Evolutionary conservation across 441 rosid genomes (phyloP), one percentile per base, ranked within the genome.

Genomic region (Populus trichocarpa): DNA sequence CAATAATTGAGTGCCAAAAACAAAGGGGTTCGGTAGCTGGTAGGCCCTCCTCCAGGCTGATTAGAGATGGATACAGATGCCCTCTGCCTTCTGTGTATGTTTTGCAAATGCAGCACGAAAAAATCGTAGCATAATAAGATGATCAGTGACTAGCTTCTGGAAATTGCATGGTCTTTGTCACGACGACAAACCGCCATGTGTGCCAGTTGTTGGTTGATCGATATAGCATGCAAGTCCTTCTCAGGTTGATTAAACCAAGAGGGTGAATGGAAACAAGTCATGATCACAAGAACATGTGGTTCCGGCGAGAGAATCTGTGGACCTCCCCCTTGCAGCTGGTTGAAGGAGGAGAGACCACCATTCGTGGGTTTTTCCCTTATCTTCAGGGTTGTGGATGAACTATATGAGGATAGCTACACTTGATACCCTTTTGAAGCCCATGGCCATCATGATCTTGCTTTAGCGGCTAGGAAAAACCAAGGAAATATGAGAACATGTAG

Each of bases 331-430:
- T 53, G 59, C 68, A 76, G 25, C 25, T 25, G n/a, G 79, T 69
- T 67, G 79, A 63, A 70, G 63, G 25, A 77, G 63, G 35, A 76
- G 70, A 63, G 79, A 28, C 70, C 25, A 20, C 59, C 79, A 25
- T 50, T 30, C 11, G 1, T 14, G 6, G 2, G 10, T 1, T 53
- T 50, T 32, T 53, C 46, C 77, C 23, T 57, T 74, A 11, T 73
- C 76, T 40, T 23, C 13, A 53, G n/a, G 61, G 61, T 2, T 53
- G 22, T 53, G 61, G 61, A 53, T 53, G 8, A 53, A 3, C 50
- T 12, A 30, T n/a, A 53, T 10, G 20, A 70, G 25, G 25, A 20
- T 50, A 28, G 13, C 40, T 16, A 32, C 30, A 20, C 33, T 59
- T 73, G 20, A 38, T n/a, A 5, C 30, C 33, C 63, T 73, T 36